Base-by-base conservation (phyloP, 2,329 filamentous ascomycete species). In the Alternaria sp. region DNA sequence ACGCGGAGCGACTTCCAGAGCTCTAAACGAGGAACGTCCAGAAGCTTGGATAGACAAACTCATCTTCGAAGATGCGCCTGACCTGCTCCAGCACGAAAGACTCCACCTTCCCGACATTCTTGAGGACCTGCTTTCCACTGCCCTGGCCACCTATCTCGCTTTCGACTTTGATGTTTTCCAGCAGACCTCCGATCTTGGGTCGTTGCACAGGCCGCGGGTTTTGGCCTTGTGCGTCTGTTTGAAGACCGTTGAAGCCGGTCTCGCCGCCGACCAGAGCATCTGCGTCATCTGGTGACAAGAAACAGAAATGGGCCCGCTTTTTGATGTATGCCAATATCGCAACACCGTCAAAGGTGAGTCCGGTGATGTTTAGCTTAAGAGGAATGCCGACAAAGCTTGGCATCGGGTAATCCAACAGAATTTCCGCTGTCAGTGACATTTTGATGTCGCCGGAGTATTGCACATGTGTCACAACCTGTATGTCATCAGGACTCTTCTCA, bases 21-120 rank as follows among this genome's bases (percentile, higher is more conserved):
- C 26, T 33, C 57, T 63, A 97, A 47, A 98, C 90, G 73, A 99
- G 83, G 80, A 98, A 97, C 1, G 95, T 98, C 94, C 95, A 98
- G 81, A 96, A 98, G 80, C 94, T 97, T 47, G 96, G 96, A 82
- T 97, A 98, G 66, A 98, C 94, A 82, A 98, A 96, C 80, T 99
- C 96, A 78, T 98, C 96, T 81, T 99, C 96, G 75, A 99, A 98
- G 72, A 99, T 98, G 75, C 94, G 88, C 77, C 95, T 89, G 66
- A 99, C 96, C 81, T 98, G 95, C 79, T 98, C 95, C 63, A 99
- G 85, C 60, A 99, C 93, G 79, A 99, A 99, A 74, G 93, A 92
- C 83, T 99, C 96, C 61, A 99, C 96, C 85, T 99, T 99, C 63
- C 96, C 95, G 54, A 99, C 95, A 79, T 99, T 99, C 85, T 97